Percentiles rank a stretch among this genome's conserved stretches.
Evolutionary conservation across 768 basidiomycete species (phyloP).

Genomic region (Cystofilobasidium bisporidii): DNA sequence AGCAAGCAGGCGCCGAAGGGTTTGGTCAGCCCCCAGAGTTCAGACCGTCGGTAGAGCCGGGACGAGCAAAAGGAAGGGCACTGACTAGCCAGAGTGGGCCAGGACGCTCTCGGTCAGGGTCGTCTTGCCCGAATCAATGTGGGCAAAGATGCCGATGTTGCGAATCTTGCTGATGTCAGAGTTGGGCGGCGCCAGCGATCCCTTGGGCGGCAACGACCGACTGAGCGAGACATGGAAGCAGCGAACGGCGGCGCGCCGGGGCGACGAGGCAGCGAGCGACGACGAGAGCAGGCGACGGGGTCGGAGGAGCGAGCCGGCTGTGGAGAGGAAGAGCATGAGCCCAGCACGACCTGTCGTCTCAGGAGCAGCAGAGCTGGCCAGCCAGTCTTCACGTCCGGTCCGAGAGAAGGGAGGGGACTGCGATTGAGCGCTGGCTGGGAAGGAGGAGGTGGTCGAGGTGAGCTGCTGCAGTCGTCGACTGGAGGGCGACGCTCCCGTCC

Average conservation of each 20-base stretch:
- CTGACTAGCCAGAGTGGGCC: constrained; percentile 27
- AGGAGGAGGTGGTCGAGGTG: too few relatives aligned
- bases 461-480: too few relatives aligned
- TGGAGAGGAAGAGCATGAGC: not conserved
- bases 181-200: constrained; percentile 16
- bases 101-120: constrained; percentile 26
- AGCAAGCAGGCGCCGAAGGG: constrained; percentile 45
- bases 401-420: too few relatives aligned
- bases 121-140: constrained; percentile 29
- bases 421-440: too few relatives aligned
- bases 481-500: too few relatives aligned
- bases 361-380: too few relatives aligned
- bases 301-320: not conserved
- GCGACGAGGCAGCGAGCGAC: not conserved
- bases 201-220: constrained; percentile 8
- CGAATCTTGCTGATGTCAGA: constrained; percentile 25
- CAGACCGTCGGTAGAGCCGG: not conserved
- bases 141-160: constrained; percentile 28
- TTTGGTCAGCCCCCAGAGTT: not conserved
- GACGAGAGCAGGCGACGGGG: not conserved
- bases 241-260: not conserved
- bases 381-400: too few relatives aligned
- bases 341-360: too few relatives aligned
- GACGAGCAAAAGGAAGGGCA: not conserved
- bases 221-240: not conserved